A percentile compares a stretch with the other conserved stretches of the same genome.
Evolutionary conservation across 2,329 filamentous ascomycete genomes (phyloP).

Genomic region (Teratosphaeria zuluensis): DNA sequence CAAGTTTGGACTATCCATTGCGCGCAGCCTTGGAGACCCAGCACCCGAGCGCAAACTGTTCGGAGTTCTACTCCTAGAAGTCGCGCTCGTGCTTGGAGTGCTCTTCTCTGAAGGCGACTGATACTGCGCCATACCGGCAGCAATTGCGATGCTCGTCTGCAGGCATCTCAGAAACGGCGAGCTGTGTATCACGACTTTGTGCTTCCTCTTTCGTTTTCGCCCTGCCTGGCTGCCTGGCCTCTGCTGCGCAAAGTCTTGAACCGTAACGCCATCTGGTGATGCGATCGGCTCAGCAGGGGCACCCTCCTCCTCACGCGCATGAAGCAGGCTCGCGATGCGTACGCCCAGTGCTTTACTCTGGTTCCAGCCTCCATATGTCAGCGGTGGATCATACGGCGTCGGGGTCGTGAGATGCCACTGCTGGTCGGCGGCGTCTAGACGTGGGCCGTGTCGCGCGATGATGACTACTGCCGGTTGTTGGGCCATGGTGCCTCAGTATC

Average conservation of each 20-base stretch:
- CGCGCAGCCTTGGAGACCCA: constrained; percentile 21
- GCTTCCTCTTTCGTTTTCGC: constrained; percentile 43
- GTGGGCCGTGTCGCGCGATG: constrained; percentile 72
- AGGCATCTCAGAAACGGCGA: constrained; percentile 92
- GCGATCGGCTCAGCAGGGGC: neutral
- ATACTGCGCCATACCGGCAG: constrained; percentile 69
- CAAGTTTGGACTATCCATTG: constrained; percentile 15
- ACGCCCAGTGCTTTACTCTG: constrained; percentile 74
- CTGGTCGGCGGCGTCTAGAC: constrained; percentile 88
- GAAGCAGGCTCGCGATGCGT: constrained; percentile 67
- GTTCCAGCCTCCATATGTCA: constrained; percentile 89
- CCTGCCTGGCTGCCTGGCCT: constrained; percentile 1
- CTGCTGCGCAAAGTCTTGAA: constrained; percentile 10
- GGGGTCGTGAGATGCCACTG: constrained; percentile 90
- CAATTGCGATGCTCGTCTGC: constrained; percentile 82
- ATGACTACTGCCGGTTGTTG: constrained; percentile 41
- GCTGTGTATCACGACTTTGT: constrained; percentile 76
- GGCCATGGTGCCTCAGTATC: constrained; percentile 23
- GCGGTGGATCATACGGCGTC: constrained; percentile 87
- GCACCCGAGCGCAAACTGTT: constrained; percentile 21
- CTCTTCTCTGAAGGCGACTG: constrained; percentile 30
- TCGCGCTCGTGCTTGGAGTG: constrained; percentile 16
- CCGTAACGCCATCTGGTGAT: constrained; percentile 8
- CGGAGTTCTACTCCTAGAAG: constrained; percentile 17
- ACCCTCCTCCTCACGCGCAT: constrained; percentile 39